These are phyloP conservation scores for Carex arenaria DNA, from an alignment of 202 grass and related monocot genomes.

Conservation along the genomic window DNA sequence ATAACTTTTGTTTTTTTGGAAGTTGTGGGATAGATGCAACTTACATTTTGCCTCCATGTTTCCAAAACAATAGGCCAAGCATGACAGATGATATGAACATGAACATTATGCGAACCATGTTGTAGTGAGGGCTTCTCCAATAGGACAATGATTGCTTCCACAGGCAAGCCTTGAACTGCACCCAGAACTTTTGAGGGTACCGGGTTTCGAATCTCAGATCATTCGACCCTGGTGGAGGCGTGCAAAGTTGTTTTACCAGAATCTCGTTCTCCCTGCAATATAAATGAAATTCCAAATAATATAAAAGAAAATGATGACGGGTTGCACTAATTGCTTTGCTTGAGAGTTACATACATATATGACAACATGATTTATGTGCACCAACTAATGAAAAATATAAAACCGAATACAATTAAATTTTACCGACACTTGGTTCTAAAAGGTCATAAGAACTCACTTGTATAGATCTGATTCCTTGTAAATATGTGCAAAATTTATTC, in stretches of 20 bases:
- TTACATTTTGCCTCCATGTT: conserved; percentile 52
- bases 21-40: not conserved
- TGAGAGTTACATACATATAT: not conserved
- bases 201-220: conserved; percentile 51
- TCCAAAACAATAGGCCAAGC: conserved; percentile 51
- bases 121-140: conserved; percentile 92
- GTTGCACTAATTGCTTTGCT: not conserved
- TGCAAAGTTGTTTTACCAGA: conserved; percentile 39
- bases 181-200: conserved; percentile 47
- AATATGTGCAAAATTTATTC: conserved; percentile 57
- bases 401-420: not conserved
- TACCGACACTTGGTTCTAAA: not conserved
- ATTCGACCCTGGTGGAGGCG: conserved; percentile 26
- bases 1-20: too few relatives aligned
- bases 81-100: conserved; percentile 11
- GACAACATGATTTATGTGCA: not conserved
- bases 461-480: conserved; percentile 45
- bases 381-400: not conserved
- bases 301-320: not conserved
- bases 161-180: conserved; percentile 76
- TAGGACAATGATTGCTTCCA: conserved; percentile 83
- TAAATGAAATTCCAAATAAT: not conserved
- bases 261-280: conserved; percentile 48
- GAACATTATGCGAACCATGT: conserved; percentile 53
- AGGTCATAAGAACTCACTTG: conserved; percentile 23